These are phyloP conservation scores for Corylus avellana DNA, from an alignment of 306 rosid species.

Conservation along the genomic window DNA sequence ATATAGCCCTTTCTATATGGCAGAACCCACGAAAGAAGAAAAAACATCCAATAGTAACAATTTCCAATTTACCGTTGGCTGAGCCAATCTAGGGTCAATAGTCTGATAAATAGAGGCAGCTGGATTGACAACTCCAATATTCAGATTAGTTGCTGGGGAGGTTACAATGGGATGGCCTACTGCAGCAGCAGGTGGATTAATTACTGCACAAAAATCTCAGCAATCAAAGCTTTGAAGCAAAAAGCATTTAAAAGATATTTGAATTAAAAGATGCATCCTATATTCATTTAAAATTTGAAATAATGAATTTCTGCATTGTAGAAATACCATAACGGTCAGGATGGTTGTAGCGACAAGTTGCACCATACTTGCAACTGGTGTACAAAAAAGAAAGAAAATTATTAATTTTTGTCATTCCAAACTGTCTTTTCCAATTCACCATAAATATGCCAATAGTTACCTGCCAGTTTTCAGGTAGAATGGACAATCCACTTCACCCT, in stretches of 20 bases:
- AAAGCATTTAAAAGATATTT: conserved; percentile 15
- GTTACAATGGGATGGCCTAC: conserved; percentile 52
- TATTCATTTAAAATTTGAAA: conserved; percentile 14
- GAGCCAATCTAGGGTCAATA: conserved; percentile 67
- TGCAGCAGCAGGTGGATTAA: conserved; percentile 57
- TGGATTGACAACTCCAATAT: conserved; percentile 67
- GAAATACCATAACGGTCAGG: conserved; percentile 79
- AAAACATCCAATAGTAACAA: conserved; percentile 7
- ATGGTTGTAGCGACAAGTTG: conserved; percentile 91
- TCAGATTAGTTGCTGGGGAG: conserved; percentile 64
- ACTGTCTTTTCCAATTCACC: conserved; percentile 13
- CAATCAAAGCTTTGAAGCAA: conserved; percentile 3
- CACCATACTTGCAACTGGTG: conserved; percentile 91
- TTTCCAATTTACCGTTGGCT: conserved; percentile 59
- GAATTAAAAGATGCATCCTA: not conserved
- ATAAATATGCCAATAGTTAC: conserved; percentile 38
- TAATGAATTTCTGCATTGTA: conserved; percentile 29
- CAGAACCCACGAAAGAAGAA: not conserved
- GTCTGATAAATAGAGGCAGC: conserved; percentile 73
- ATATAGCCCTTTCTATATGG: not conserved
- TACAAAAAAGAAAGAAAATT: conserved; percentile 31
- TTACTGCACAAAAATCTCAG: conserved; percentile 47
- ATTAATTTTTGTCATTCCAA: conserved; percentile 26
- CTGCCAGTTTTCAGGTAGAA: conserved; percentile 99
- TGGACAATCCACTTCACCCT: conserved; percentile 97